Base-by-base conservation (phyloP, 805 yeast genomes). In the Wickerhamomyces alni region DNA sequence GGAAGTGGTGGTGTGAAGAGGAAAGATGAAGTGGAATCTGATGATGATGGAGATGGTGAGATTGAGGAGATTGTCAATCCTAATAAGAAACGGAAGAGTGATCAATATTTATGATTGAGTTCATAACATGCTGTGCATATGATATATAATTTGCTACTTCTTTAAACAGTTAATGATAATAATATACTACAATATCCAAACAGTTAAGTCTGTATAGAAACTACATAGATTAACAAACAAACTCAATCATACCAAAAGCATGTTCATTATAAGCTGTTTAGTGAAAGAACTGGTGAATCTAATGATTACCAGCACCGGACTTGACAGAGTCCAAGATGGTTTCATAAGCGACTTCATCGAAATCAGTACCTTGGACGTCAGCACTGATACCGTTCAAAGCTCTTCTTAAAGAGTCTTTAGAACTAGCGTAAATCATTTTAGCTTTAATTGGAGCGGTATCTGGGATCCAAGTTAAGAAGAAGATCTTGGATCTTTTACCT, bases 371-470 rank as follows among this genome's bases (percentile, higher is more conserved):
- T 74, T 93, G 99, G 59, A 93, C 75, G 61, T 93, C 99, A 53
- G 95, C 66, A 42, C 96, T 72, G 52, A 93, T 80, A 67, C 99
- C 99, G 65, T 86, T 91, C 61, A 93, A 75, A 41, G 99, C 91
- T 70, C 96, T 87, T 76, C 98, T 91, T 61, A 93, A 77, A 36
- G 97, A 96, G 58, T 89, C 98, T 70, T 88, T 88, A 45, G 98
- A 89, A n/a, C 96, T 80, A 35, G 99, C 98, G 72, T 89, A 91
- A 47, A 91, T 85, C 99, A 93, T 93, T 84, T 93, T 93, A 55
- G 88, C 66, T 74, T 94, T 84, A 58, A 93, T 81, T 46, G 93
- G 87, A 40, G 98, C 96, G 46, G 95, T 87, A 63, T 93, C 99
- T 58, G 99, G 99, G 47, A 97, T 81, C 99, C 99, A 93, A 52